These are phyloP conservation scores for Tuber microsphaerosporum DNA, from an alignment of 495 filamentous ascomycete genomes.

Conservation along the genomic window DNA sequence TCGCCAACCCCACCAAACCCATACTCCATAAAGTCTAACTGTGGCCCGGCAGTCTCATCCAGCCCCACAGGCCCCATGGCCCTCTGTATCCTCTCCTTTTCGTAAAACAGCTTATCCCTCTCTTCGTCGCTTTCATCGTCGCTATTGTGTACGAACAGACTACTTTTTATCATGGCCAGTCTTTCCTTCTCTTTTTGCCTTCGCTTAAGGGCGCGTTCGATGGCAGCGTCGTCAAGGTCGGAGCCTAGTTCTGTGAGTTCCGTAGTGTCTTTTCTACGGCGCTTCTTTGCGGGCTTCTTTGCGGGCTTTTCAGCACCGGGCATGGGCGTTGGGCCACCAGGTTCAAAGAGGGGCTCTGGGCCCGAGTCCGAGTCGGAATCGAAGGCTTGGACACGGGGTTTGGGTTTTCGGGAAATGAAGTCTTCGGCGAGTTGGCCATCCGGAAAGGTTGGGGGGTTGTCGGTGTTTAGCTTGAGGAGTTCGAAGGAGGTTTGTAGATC, in stretches of 20 bases:
- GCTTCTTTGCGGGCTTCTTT: conserved; percentile 43
- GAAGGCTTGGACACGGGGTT: conserved; percentile 45
- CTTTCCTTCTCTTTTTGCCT: conserved; percentile 44
- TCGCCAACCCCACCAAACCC: conserved; percentile 4
- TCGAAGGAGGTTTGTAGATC: conserved; percentile 57
- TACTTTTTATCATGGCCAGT: conserved; percentile 66
- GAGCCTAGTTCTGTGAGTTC: background rate
- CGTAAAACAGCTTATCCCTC: conserved; percentile 37
- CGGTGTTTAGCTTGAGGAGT: conserved; percentile 63
- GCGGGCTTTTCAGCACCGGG: conserved; percentile 13
- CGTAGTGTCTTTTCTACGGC: conserved; percentile 42
- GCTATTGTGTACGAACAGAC: conserved; percentile 58
- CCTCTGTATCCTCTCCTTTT: conserved; percentile 34
- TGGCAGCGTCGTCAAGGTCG: conserved; percentile 40
- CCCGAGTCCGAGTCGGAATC: conserved; percentile 53
- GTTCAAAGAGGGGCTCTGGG: conserved; percentile 64
- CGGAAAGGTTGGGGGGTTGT: conserved; percentile 63
- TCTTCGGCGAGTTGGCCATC: conserved; percentile 65
- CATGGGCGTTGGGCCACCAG: conserved; percentile 55
- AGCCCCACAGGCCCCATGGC: conserved; percentile 7
- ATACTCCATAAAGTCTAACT: conserved; percentile 8
- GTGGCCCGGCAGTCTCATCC: background rate
- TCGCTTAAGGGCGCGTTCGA: conserved; percentile 43
- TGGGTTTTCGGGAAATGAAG: conserved; percentile 64
- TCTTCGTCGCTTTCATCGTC: conserved; percentile 43